Evolutionary conservation across 2,329 filamentous ascomycete species (phyloP).

Genomic region (Colletotrichum godetiae): DNA sequence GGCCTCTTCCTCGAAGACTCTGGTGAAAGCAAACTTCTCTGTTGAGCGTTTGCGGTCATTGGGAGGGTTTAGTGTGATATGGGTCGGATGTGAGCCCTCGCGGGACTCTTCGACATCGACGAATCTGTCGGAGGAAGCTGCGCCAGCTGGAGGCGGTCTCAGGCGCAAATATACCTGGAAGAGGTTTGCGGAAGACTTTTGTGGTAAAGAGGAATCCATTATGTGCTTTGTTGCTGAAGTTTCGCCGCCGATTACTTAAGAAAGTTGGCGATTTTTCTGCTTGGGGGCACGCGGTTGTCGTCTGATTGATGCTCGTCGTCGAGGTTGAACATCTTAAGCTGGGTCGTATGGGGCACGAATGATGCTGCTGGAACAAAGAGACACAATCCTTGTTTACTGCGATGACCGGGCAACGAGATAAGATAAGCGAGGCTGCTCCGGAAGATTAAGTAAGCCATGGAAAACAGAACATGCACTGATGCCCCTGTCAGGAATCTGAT

Average conservation of each 20-base stretch:
- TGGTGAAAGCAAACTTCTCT: constrained; percentile 94
- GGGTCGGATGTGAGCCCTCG: constrained; percentile 63
- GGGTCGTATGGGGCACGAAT: not conserved
- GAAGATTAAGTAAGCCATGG: not conserved
- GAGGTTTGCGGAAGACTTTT: constrained; percentile 59
- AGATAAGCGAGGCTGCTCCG: not conserved
- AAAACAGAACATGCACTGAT: constrained; percentile 3
- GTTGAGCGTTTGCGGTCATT: constrained; percentile 88
- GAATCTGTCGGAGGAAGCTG: constrained; percentile 72
- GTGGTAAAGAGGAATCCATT: constrained; percentile 32
- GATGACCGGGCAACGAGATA: constrained; percentile 33
- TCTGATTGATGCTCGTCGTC: not conserved
- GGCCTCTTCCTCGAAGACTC: constrained; percentile 89
- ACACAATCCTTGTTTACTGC: constrained; percentile 31
- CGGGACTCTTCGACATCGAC: constrained; percentile 77
- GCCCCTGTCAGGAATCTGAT: not conserved
- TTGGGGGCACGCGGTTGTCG: not conserved
- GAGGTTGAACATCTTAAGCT: not conserved
- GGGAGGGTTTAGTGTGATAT: constrained; percentile 83
- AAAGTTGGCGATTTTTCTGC: not conserved
- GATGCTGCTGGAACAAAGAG: not conserved
- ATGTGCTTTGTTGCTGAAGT: not conserved
- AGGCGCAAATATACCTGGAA: constrained; percentile 94
- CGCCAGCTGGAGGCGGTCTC: constrained; percentile 69
- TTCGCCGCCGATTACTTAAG: too few species aligned